These are phyloP conservation scores for Escovopsis weberi DNA, from an alignment of 2,329 filamentous ascomycete genomes.

Conservation along the genomic window DNA sequence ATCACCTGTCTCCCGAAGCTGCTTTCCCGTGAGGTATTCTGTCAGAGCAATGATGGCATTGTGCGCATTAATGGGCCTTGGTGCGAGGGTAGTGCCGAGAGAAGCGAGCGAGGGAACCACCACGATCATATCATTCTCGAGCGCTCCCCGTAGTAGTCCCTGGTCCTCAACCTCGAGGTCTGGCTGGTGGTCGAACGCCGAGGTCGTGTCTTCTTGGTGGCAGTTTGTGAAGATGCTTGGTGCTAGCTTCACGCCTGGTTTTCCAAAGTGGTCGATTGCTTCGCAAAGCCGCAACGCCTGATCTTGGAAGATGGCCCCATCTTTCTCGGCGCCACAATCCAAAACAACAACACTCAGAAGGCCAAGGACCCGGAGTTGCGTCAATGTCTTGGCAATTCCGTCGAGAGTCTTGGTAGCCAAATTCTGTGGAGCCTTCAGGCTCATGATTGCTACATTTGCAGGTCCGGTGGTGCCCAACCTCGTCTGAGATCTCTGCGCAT, in stretches of 20 bases:
- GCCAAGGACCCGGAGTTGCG: slow-evolving; percentile 69
- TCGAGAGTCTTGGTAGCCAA: slow-evolving; percentile 54
- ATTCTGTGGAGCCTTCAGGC: slow-evolving; percentile 59
- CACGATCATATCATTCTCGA: slow-evolving; percentile 20
- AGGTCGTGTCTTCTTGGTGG: background rate
- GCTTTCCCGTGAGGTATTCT: slow-evolving; percentile 57
- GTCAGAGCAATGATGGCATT: slow-evolving; percentile 66
- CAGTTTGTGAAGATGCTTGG: slow-evolving; percentile 25
- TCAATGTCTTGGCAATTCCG: slow-evolving; percentile 70
- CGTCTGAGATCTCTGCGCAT: slow-evolving; percentile 9
- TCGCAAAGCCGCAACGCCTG: slow-evolving; percentile 62
- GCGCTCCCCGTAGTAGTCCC: slow-evolving; percentile 17
- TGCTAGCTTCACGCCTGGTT: slow-evolving; percentile 53
- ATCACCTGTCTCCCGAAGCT: slow-evolving; percentile 19
- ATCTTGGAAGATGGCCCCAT: slow-evolving; percentile 30
- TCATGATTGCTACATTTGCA: slow-evolving; percentile 65
- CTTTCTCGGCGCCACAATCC: slow-evolving; percentile 44
- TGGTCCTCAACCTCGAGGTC: slow-evolving; percentile 18
- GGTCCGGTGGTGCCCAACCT: slow-evolving; percentile 10
- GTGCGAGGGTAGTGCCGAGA: slow-evolving; percentile 24
- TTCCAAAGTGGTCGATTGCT: slow-evolving; percentile 56
- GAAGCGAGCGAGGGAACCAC: slow-evolving; percentile 29
- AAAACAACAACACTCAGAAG: slow-evolving; percentile 71
- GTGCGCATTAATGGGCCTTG: slow-evolving; percentile 28
- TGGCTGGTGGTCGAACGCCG: slow-evolving; percentile 11